Conservation (phyloP, 257 asterid species). For the Solanum lycopersicoides region DNA sequence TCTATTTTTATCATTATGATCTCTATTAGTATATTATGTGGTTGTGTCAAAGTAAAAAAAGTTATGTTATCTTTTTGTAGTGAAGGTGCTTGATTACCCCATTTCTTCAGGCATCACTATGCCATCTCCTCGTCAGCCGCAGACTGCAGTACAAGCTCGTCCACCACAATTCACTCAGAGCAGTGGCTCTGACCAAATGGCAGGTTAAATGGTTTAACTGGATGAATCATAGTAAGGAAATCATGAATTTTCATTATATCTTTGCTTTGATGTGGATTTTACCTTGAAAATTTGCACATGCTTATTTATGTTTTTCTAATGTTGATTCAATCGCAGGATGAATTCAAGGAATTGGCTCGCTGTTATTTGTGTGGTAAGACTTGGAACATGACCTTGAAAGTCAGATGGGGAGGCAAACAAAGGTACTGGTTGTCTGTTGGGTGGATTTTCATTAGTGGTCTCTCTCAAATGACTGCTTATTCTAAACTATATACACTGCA, state of each 20-base stretch:
- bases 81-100: not conserved
- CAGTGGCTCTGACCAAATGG: slow-evolving; percentile 18
- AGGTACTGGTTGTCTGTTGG: not conserved
- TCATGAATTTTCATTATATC: not conserved
- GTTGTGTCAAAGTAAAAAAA: not conserved
- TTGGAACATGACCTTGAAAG: slow-evolving; percentile 16
- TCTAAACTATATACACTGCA: not conserved
- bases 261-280: not conserved
- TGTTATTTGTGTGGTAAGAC: slow-evolving; percentile 7
- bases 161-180: slow-evolving; percentile 17
- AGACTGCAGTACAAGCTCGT: slow-evolving; percentile 13
- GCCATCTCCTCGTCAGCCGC: slow-evolving; percentile 13
- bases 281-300: not conserved
- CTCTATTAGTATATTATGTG: not conserved
- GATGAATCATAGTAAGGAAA: slow-evolving; percentile 5
- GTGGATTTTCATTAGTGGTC: not conserved
- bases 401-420: not conserved
- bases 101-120: slow-evolving; percentile 8
- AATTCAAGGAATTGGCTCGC: slow-evolving; percentile 6
- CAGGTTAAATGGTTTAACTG: slow-evolving; percentile 10
- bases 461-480: not conserved
- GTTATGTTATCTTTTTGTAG: not conserved
- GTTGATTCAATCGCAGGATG: not conserved
- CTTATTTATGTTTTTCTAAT: not conserved
- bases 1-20: not conserved